These are phyloP conservation scores for Schizophyllum amplum DNA, from an alignment of 1,284 basidiomycete species.

Conservation along the genomic window DNA sequence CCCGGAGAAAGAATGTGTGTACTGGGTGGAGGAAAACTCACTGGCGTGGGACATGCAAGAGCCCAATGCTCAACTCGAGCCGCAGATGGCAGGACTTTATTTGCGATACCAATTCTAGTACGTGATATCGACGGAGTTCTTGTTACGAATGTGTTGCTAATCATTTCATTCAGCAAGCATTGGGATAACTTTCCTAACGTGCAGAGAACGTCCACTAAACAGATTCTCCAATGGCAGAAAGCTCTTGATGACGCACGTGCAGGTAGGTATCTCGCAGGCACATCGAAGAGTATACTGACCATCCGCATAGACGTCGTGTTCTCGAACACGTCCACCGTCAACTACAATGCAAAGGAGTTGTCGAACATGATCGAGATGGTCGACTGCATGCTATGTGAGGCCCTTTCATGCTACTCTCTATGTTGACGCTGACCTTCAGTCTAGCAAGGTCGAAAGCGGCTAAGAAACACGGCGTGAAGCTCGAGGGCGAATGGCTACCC, in stretches of 20 bases:
- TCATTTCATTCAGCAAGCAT: slow-evolving; percentile 15
- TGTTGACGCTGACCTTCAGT: no score
- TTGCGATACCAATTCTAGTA: slow-evolving; percentile 21
- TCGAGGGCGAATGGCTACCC: not conserved
- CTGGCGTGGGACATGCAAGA: slow-evolving; percentile 2
- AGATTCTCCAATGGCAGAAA: not conserved
- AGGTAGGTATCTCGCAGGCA: not conserved
- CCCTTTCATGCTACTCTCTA: no score
- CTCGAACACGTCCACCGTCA: slow-evolving; percentile 13
- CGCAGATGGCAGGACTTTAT: slow-evolving; percentile 10
- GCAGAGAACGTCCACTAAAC: slow-evolving; percentile 2
- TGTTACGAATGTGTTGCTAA: no score
- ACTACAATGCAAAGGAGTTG: slow-evolving; percentile 3
- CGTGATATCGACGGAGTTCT: not conserved
- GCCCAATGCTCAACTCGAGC: not conserved
- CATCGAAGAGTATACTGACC: not conserved
- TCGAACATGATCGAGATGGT: slow-evolving; percentile 10
- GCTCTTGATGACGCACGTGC: not conserved
- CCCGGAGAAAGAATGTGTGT: slow-evolving; percentile 12
- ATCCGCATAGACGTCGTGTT: slow-evolving; percentile 15
- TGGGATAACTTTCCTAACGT: slow-evolving; percentile 17
- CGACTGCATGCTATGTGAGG: not conserved
- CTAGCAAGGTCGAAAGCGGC: slow-evolving; percentile 12
- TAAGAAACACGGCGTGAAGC: slow-evolving; percentile 1
- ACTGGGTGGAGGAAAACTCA: slow-evolving; percentile 18